A percentile compares a stretch with the other conserved stretches of the same genome.
Conservation (phyloP, 2,329 filamentous ascomycete species). For the Alternaria atra region DNA sequence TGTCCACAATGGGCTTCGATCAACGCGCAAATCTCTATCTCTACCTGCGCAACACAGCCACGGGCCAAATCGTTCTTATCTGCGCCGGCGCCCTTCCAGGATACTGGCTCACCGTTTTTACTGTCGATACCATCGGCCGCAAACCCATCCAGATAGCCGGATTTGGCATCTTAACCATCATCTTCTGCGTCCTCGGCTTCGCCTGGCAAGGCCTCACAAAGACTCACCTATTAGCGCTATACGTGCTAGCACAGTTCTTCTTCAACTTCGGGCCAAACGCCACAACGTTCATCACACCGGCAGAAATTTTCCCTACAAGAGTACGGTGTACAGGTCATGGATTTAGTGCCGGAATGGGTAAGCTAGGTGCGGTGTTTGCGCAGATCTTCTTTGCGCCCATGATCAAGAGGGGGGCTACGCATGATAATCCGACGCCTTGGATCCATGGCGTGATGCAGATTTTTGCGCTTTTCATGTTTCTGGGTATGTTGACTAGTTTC, state of each 20-base stretch:
- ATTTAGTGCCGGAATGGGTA: slow-evolving; percentile 59
- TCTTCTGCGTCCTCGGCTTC: slow-evolving; percentile 62
- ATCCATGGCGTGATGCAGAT: slow-evolving; percentile 79
- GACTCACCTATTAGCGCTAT: slow-evolving; percentile 55
- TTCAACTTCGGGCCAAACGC: slow-evolving; percentile 64
- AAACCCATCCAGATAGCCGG: slow-evolving; percentile 76
- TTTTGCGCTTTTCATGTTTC: slow-evolving; percentile 82
- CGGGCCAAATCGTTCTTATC: slow-evolving; percentile 81
- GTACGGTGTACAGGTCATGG: slow-evolving; percentile 60
- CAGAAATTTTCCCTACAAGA: slow-evolving; percentile 62
- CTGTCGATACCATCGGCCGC: slow-evolving; percentile 77
- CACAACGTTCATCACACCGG: slow-evolving; percentile 62
- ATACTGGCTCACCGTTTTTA: slow-evolving; percentile 81
- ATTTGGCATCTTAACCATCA: slow-evolving; percentile 58
- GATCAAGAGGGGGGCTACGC: slow-evolving; percentile 63
- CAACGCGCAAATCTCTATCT: slow-evolving; percentile 71
- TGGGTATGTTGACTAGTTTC: slow-evolving; percentile 72
- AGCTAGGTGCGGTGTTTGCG: slow-evolving; percentile 60
- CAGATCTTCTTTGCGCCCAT: slow-evolving; percentile 61
- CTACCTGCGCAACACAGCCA: slow-evolving; percentile 75
- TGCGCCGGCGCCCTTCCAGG: slow-evolving; percentile 81
- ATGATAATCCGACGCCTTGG: slow-evolving; percentile 66
- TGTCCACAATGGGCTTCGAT: slow-evolving; percentile 76
- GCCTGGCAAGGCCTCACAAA: slow-evolving; percentile 56
- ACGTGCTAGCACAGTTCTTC: slow-evolving; percentile 61